Evolutionary conservation across 805 yeast species (phyloP).

Genomic region (Sugiyamaella qingdaonensis): DNA sequence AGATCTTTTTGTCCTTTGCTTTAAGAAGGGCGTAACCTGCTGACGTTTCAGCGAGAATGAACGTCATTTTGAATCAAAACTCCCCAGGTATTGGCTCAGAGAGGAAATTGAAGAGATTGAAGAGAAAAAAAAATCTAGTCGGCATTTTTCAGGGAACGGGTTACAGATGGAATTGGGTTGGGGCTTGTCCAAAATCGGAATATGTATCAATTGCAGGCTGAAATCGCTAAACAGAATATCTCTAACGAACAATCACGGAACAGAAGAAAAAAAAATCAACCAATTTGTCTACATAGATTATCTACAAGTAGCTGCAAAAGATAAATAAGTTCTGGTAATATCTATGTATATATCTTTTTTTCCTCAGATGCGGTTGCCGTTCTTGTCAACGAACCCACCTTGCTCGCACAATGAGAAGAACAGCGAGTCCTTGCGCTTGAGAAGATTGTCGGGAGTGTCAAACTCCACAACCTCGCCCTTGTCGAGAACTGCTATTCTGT

Average conservation of each 20-base stretch:
- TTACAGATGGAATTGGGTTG: neutral
- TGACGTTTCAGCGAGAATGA: slow-evolving; percentile 88
- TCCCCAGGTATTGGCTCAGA: neutral
- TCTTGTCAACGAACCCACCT: slow-evolving; percentile 52
- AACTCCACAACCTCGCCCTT: slow-evolving; percentile 66
- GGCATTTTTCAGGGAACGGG: slow-evolving; percentile 2
- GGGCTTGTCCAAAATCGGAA: neutral
- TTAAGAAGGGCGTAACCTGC: slow-evolving; percentile 98
- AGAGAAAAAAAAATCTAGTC: slow-evolving; percentile 15
- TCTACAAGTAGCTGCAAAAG: too few species aligned
- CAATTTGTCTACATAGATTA: too few species aligned
- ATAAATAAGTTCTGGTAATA: too few species aligned
- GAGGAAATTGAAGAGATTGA: neutral
- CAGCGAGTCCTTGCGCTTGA: slow-evolving; percentile 60
- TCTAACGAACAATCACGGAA: too few species aligned
- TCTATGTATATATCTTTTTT: too few species aligned
- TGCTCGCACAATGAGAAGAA: slow-evolving; percentile 79
- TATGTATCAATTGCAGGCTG: too few species aligned
- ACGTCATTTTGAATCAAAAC: slow-evolving; percentile 28
- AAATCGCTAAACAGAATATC: too few species aligned
- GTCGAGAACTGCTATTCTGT: slow-evolving; percentile 66
- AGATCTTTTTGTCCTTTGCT: slow-evolving; percentile 95
- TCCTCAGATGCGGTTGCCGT: neutral
- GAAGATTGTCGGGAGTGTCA: slow-evolving; percentile 61
- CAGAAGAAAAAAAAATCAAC: too few species aligned